These are phyloP conservation scores for Decorospora gaudefroyi DNA, from an alignment of 2,329 filamentous ascomycete genomes.

Conservation along the genomic window DNA sequence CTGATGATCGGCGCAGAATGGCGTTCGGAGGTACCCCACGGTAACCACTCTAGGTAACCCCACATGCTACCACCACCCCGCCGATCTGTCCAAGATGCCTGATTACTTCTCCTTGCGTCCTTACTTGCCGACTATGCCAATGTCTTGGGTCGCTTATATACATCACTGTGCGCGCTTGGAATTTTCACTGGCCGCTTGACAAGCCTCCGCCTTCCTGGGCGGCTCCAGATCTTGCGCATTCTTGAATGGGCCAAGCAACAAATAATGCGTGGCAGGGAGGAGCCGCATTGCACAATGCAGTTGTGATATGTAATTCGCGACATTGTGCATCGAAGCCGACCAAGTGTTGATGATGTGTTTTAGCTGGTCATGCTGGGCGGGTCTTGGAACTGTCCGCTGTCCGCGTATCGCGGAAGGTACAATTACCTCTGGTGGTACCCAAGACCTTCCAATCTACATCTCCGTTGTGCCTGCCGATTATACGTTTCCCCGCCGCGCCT, in stretches of 20 bases:
- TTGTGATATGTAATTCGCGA: slow-evolving; percentile 8
- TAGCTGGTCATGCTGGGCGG: slow-evolving; percentile 13
- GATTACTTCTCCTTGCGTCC: no score
- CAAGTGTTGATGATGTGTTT: slow-evolving; percentile 12
- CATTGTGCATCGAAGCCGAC: slow-evolving; percentile 2
- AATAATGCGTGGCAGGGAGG: slow-evolving; percentile 1
- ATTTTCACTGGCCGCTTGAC: no score
- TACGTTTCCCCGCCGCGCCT: not conserved
- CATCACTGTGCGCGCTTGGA: no score
- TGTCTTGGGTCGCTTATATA: no score
- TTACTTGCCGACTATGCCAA: no score
- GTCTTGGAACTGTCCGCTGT: slow-evolving; percentile 11
- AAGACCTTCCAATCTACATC: slow-evolving; percentile 4
- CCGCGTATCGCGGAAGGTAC: slow-evolving; percentile 17
- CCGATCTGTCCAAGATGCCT: no score
- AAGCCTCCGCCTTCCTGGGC: slow-evolving; percentile 22
- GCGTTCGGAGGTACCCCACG: no score
- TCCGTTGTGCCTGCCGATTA: not conserved
- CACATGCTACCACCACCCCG: no score
- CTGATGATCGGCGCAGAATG: no score
- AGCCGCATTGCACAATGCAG: no score
- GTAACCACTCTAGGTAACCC: no score
- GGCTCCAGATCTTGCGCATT: slow-evolving; percentile 12
- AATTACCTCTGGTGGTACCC: slow-evolving; percentile 3
- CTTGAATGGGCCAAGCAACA: slow-evolving; percentile 9